phyloP scores from a whole-genome alignment of 2,329 filamentous ascomycete genomes.

The Aspergillus aculeatus region DNA sequence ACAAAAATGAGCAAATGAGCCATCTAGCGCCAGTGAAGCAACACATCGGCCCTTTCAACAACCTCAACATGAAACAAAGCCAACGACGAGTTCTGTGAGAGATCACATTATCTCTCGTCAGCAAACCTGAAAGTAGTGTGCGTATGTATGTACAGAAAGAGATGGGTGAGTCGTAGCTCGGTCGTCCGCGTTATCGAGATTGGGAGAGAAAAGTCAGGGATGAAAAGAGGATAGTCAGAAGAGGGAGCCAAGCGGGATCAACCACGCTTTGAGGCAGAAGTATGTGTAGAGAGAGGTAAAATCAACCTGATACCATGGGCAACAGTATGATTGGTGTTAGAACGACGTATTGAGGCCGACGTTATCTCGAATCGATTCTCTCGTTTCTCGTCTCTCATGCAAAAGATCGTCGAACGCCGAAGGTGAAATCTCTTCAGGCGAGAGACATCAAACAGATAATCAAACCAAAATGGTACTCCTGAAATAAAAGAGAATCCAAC shows the following conservation, averaged over 20 bases:
- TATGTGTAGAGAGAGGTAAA: conserved; percentile 16
- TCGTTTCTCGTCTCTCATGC: conserved; percentile 34
- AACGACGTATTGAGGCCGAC: conserved; percentile 5
- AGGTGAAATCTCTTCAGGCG: conserved; percentile 17
- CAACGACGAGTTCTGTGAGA: neutral
- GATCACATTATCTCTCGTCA: neutral
- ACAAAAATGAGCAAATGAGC: neutral
- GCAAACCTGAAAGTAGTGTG: neutral
- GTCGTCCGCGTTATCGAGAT: neutral
- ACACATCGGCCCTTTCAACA: neutral
- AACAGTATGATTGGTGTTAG: neutral
- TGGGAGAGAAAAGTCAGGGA: conserved; percentile 7
- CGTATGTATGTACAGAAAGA: neutral
- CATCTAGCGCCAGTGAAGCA: neutral
- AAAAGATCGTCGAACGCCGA: conserved; percentile 31
- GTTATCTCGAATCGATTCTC: conserved; percentile 25
- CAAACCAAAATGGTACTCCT: conserved; percentile 27
- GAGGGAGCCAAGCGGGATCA: conserved; percentile 17
- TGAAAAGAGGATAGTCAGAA: neutral
- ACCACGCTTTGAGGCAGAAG: conserved; percentile 21
- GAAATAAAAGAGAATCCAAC: conserved; percentile 27
- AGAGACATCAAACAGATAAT: conserved; percentile 19
- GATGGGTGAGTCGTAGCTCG: neutral
- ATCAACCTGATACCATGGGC: conserved; percentile 12
- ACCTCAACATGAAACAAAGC: neutral